These are phyloP conservation scores for Cucurbita moschata DNA, from an alignment of 306 rosid species.

Conservation along the genomic window DNA sequence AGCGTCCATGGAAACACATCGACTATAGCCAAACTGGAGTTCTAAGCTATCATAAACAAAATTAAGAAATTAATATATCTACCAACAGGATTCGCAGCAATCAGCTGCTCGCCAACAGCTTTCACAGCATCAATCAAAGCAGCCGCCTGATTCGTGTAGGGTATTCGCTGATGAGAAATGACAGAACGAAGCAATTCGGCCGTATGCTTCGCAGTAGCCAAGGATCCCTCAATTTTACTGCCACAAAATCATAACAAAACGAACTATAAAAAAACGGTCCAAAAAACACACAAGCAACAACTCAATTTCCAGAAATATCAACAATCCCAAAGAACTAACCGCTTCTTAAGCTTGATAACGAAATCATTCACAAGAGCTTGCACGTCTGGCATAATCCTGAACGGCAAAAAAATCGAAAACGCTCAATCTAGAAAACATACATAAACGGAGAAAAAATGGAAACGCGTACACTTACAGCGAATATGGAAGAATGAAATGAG, in stretches of 20 bases:
- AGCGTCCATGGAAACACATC: background rate
- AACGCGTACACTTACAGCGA: background rate
- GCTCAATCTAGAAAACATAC: background rate
- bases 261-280: background rate
- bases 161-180: slow-evolving; percentile 72
- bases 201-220: slow-evolving; percentile 68
- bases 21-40: background rate
- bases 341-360: slow-evolving; percentile 56
- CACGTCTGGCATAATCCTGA: slow-evolving; percentile 70
- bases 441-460: background rate
- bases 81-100: slow-evolving; percentile 93
- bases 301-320: background rate
- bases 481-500: background rate
- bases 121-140: slow-evolving; percentile 74
- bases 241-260: background rate
- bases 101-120: slow-evolving; percentile 80
- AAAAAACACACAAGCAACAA: background rate
- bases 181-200: slow-evolving; percentile 76
- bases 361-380: slow-evolving; percentile 63
- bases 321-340: slow-evolving; percentile 27
- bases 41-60: background rate
- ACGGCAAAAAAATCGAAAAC: background rate
- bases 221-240: slow-evolving; percentile 95
- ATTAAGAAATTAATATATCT: slow-evolving; percentile 7
- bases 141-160: slow-evolving; percentile 70